Base-by-base conservation (phyloP, 768 basidiomycete genomes). In the Neoboletus magnificus region DNA sequence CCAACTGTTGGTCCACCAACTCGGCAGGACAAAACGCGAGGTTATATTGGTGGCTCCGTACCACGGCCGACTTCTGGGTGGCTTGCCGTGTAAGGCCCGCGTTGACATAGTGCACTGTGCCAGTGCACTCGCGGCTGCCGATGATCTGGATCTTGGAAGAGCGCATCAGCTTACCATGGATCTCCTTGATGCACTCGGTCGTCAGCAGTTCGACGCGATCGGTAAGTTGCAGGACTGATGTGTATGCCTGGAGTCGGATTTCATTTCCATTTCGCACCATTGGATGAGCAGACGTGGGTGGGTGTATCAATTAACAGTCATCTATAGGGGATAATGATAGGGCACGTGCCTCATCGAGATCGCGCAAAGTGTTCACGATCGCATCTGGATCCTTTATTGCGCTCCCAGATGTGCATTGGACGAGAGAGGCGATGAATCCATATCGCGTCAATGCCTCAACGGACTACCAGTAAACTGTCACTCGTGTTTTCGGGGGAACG, bases 31-130 rank as follows among this genome's bases (percentile, higher is more conserved):
- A 71, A 30, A 62, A 71, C 15, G 71, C 69, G 23, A 71, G 69
- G 45, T 72, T 71, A 23, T 71, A 71, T 35, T 71, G 69, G 0
- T 68, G 58, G 41, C 70, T 73, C 27, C 70, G 60, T 12, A 73
- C 63, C 18, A 64, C 60, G 33, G 71, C 69, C 13, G 68, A 70
- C 46, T 57, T 67, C 48, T 70, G 65, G 0, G 70, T 66, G 27
- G 62, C 51, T 20, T 63, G 61, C 7, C 70, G 69, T 7, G 69
- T 73, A 4, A 50, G 51, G 8, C 70, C 70, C 0, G 71, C 69
- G 35, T 71, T 71, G 57, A 66, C 25, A 15, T 71, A 71, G 52
- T 54, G 65, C n/a, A 72, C 27, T 5, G 55, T 25, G 22, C 60
- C n/a, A 5, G 47, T 12, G 23, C 40, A 22, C 18, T 47, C 57